These are phyloP conservation scores for Colletotrichum chlorophyti DNA, from an alignment of 2,329 filamentous ascomycete species.

Conservation along the genomic window DNA sequence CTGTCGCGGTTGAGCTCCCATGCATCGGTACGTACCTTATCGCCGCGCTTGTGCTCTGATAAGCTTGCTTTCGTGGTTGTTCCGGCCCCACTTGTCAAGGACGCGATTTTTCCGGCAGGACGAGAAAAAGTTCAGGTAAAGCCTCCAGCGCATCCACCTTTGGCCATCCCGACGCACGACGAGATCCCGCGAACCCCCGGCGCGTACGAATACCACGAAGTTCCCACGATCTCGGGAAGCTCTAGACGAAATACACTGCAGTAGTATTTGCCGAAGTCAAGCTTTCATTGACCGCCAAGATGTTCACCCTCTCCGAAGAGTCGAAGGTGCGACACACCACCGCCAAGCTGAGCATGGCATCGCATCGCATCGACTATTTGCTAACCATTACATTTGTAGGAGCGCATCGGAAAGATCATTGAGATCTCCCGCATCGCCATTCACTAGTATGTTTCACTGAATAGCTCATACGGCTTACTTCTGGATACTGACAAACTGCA, in stretches of 20 bases:
- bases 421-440: conserved; percentile 92
- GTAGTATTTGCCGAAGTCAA: too few relatives aligned
- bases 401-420: conserved; percentile 97
- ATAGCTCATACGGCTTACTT: neutral
- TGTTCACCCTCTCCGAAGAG: conserved; percentile 87
- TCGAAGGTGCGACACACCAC: conserved; percentile 73
- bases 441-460: conserved; percentile 77
- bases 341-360: too few relatives aligned
- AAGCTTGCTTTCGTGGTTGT: conserved; percentile 19
- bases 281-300: conserved; percentile 41
- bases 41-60: neutral
- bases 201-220: conserved; percentile 1
- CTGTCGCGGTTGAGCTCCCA: conserved; percentile 16
- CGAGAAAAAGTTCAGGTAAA: conserved; percentile 26
- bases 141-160: conserved; percentile 18
- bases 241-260: too few relatives aligned
- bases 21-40: conserved; percentile 21
- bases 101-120: conserved; percentile 16
- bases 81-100: conserved; percentile 23
- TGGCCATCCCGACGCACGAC: conserved; percentile 21
- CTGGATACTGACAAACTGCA: conserved; percentile 51
- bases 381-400: conserved; percentile 57
- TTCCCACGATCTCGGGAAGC: neutral
- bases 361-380: neutral
- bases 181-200: conserved; percentile 19